phyloP scores from a whole-genome alignment of 345 rosid genomes.

The Iberis pinnata region DNA sequence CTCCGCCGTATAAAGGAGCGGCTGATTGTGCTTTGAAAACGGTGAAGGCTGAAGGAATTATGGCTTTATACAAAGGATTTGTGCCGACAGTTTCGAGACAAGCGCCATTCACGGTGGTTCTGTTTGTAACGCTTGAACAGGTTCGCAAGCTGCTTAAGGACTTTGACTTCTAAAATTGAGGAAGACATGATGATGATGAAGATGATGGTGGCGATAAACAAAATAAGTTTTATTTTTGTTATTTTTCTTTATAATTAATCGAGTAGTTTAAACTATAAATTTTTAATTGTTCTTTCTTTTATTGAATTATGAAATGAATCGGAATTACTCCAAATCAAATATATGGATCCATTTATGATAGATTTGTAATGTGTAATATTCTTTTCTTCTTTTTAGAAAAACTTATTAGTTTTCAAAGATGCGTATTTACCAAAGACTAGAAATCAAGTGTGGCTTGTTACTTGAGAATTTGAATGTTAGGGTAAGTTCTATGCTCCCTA shows the following conservation, averaged over 20 bases:
- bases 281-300: neutral
- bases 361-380: slow-evolving; percentile 3
- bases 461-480: no score
- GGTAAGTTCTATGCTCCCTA: no score
- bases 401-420: no score
- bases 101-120: slow-evolving; percentile 81
- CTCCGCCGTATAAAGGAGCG: slow-evolving; percentile 67
- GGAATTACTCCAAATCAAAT: neutral
- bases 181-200: neutral
- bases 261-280: slow-evolving; percentile 1
- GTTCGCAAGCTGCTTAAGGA: slow-evolving; percentile 62
- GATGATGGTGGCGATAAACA: slow-evolving; percentile 11
- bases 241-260: slow-evolving; percentile 1
- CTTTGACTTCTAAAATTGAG: slow-evolving; percentile 31
- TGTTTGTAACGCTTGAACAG: slow-evolving; percentile 78
- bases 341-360: neutral
- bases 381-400: neutral
- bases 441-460: no score
- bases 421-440: no score
- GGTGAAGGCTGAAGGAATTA: slow-evolving; percentile 63
- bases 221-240: neutral
- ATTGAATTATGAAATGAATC: neutral
- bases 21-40: slow-evolving; percentile 72
- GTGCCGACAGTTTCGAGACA: slow-evolving; percentile 76
- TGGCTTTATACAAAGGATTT: slow-evolving; percentile 81